These are phyloP conservation scores for Lactarius pseudohatsudake DNA, from an alignment of 768 basidiomycete species.

Conservation along the genomic window DNA sequence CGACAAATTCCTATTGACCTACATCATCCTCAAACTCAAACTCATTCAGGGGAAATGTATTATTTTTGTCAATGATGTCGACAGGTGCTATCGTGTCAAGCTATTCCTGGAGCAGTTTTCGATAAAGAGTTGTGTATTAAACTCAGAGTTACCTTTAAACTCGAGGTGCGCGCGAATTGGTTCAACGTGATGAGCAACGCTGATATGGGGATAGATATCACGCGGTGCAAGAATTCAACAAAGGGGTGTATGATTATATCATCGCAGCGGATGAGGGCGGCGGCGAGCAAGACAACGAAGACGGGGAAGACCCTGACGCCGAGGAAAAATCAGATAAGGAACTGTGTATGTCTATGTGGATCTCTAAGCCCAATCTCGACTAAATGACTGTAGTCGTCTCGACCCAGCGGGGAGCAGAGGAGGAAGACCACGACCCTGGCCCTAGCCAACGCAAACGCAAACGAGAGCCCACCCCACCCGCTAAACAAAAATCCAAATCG, in stretches of 20 bases:
- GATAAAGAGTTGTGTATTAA: constrained; percentile 93
- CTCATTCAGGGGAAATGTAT: constrained; percentile 96
- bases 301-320: constrained; percentile 45
- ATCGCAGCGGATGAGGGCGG: constrained; percentile 95
- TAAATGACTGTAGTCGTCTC: constrained; percentile 47
- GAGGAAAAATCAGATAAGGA: constrained; percentile 42
- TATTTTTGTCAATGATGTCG: constrained; percentile 94
- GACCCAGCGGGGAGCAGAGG: constrained; percentile 46
- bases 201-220: constrained; percentile 64
- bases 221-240: constrained; percentile 97
- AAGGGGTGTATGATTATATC: constrained; percentile 97
- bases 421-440: constrained; percentile 2
- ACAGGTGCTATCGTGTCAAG: constrained; percentile 91
- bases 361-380: neutral
- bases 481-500: constrained; percentile 37
- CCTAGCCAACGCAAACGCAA: constrained; percentile 54
- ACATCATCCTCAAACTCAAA: constrained; percentile 94
- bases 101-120: constrained; percentile 99
- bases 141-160: constrained; percentile 93
- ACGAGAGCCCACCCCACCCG: constrained; percentile 44
- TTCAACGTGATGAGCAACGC: neutral
- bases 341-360: constrained; percentile 36
- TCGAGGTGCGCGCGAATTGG: constrained; percentile 57
- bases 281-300: constrained; percentile 49
- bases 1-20: constrained; percentile 95